These are phyloP conservation scores for Termitomyces sp. DNA, from an alignment of 768 basidiomycete species.

Conservation along the genomic window DNA sequence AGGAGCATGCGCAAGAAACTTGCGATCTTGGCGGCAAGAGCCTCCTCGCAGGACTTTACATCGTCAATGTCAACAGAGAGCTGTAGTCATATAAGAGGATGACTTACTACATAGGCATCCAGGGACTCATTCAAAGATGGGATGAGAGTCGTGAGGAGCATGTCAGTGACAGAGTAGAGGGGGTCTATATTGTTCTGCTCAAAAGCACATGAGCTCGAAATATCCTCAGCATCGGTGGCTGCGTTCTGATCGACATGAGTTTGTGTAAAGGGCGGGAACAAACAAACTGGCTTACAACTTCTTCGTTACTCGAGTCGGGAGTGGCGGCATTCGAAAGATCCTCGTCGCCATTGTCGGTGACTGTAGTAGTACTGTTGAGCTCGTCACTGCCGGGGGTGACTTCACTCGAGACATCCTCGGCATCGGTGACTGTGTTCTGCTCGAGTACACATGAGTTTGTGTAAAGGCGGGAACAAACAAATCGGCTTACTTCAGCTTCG, in stretches of 20 bases:
- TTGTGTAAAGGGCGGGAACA: too few relatives aligned
- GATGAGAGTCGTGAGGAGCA: not conserved
- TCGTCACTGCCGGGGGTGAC: too few relatives aligned
- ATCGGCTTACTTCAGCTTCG: not conserved
- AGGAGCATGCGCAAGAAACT: not conserved
- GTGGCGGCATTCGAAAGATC: too few relatives aligned
- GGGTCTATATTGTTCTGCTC: not conserved
- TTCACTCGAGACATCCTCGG: too few relatives aligned
- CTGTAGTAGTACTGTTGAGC: too few relatives aligned
- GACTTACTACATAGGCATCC: not conserved
- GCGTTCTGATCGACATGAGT: not conserved
- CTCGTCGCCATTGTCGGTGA: too few relatives aligned
- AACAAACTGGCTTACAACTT: not conserved
- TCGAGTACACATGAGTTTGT: not conserved
- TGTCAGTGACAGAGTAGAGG: not conserved
- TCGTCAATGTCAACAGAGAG: not conserved
- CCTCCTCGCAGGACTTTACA: not conserved
- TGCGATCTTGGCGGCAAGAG: not conserved
- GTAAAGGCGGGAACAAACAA: not conserved
- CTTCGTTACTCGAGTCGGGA: too few relatives aligned
- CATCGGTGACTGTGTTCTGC: too few relatives aligned
- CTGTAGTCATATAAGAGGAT: not conserved
- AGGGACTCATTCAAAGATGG: not conserved
- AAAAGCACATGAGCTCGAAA: not conserved
- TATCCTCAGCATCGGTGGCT: too few relatives aligned